phyloP scores from a whole-genome alignment of 768 basidiomycete species.

The Mycena amicta region DNA sequence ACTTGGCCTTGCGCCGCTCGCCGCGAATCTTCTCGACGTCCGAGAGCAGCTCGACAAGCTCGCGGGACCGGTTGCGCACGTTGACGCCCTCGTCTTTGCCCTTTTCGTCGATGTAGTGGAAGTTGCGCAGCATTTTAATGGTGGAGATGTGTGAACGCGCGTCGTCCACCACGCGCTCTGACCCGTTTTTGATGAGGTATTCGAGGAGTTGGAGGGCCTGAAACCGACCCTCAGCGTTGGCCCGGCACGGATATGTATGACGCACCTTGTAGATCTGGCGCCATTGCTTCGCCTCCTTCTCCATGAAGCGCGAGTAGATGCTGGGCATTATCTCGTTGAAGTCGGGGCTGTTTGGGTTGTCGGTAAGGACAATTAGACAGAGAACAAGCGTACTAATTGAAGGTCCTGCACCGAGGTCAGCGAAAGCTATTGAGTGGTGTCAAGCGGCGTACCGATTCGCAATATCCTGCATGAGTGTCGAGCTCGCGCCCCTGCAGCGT shows the following conservation, averaged over 20 bases:
- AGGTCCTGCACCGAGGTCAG: constrained; percentile 61
- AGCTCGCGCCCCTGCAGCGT: constrained; percentile 85
- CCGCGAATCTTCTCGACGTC: constrained; percentile 89
- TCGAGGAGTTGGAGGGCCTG: constrained; percentile 92
- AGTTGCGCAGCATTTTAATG: constrained; percentile 95
- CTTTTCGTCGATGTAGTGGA: constrained; percentile 98
- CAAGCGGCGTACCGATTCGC: constrained; percentile 79
- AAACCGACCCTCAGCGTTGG: not conserved
- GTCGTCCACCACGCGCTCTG: constrained; percentile 97
- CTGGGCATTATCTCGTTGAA: constrained; percentile 99
- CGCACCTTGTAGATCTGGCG: constrained; percentile 96
- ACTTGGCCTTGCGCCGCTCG: constrained; percentile 91
- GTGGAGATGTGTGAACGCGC: constrained; percentile 93
- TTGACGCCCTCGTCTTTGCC: constrained; percentile 98
- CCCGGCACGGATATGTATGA: not conserved
- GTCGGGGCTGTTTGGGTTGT: constrained; percentile 65
- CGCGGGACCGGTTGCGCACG: constrained; percentile 92
- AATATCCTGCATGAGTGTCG: constrained; percentile 97
- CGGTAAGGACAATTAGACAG: constrained; percentile 7
- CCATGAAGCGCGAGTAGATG: constrained; percentile 94
- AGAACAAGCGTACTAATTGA: constrained; percentile 78
- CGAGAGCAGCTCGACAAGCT: constrained; percentile 87
- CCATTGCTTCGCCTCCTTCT: constrained; percentile 98
- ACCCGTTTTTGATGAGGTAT: constrained; percentile 95
- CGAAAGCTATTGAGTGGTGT: not conserved